Evolutionary conservation across 129 eudicot genomes (phyloP), one percentile per base, ranked within the genome.

Genomic region (Tanacetum coccineum): DNA sequence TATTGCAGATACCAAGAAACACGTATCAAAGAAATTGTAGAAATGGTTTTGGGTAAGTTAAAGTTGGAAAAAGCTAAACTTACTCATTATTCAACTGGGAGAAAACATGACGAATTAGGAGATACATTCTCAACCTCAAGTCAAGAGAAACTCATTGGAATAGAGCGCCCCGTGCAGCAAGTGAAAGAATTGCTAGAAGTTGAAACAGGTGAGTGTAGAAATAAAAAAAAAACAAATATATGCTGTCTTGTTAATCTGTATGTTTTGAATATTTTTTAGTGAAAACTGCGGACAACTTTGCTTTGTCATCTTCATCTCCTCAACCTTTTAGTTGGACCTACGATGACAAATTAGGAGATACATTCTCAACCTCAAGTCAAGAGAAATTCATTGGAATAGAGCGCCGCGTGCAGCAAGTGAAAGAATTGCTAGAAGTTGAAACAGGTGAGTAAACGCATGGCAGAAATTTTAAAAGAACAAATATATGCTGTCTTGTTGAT

Each of bases 11-110:
- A 45, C 47, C 69, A 64, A 64, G 55, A 26, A 45, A 64, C 3
- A 4, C 69, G 47, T 13, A 64, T 64, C 40, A 20, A 12, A 13
- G 69, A 64, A 14, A 64, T 64, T 64, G 42, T 64, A 21, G 55
- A 64, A 64, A 64, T 46, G 42, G 69, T 64, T 64, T 64, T 64
- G 42, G 21, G 20, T 20, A 64, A 45, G 30, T 44, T 64, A 45
- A 20, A 20, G 11, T 10, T 64, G 12, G 32, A 45, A 13, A 22
- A 45, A 8, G 48, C 21, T 17, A 4, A 21, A 21, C 7, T 11
- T 14, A 46, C 46, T 64, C 56, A 21, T 40, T 4, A 22, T 46
- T n/a, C 55, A 46, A 64, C 14, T 6, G 55, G 21, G 22, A 45
- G 4, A 39, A 14, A 46, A 13, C 42, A 12, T 64, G 55, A 55